phyloP scores from a whole-genome alignment of 2,329 filamentous ascomycete genomes.

The Fusarium tupiense region DNA sequence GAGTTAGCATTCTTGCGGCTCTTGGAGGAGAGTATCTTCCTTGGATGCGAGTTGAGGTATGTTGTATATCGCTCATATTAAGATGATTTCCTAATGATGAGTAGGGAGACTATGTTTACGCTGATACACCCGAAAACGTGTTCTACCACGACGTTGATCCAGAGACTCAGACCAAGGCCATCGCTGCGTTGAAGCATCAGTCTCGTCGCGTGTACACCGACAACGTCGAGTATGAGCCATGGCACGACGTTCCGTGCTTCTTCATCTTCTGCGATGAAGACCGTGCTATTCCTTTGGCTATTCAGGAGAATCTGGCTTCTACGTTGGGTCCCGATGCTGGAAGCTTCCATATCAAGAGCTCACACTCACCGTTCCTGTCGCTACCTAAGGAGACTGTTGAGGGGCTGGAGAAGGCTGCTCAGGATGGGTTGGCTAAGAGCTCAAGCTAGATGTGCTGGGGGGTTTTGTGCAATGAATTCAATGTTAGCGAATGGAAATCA shows the following conservation, averaged over 20 bases:
- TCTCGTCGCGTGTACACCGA: constrained; percentile 10
- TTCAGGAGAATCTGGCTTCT: constrained; percentile 3
- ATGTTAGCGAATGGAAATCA: not conserved
- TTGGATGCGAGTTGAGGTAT: constrained; percentile 15
- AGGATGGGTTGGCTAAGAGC: constrained; percentile 2
- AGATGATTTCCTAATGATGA: not conserved
- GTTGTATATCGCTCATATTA: not conserved
- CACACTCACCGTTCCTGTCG: constrained; percentile 14
- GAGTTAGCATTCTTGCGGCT: not conserved
- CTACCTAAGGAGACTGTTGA: not conserved
- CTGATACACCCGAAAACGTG: not conserved
- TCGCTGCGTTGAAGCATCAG: not conserved
- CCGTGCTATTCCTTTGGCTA: not conserved
- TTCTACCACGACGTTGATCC: constrained; percentile 11
- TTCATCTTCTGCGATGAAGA: constrained; percentile 10
- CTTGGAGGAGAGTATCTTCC: constrained; percentile 13
- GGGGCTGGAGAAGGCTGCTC: not conserved
- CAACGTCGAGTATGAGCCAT: not conserved
- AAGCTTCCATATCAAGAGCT: not conserved
- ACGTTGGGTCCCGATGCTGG: not conserved
- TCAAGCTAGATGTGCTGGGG: not conserved
- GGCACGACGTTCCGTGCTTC: constrained; percentile 5
- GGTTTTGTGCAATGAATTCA: accelerated
- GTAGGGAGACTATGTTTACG: constrained; percentile 7
- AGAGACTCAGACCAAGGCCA: not conserved